Base-by-base conservation (phyloP, 208 protist species). In the Leishmania tropica region DNA sequence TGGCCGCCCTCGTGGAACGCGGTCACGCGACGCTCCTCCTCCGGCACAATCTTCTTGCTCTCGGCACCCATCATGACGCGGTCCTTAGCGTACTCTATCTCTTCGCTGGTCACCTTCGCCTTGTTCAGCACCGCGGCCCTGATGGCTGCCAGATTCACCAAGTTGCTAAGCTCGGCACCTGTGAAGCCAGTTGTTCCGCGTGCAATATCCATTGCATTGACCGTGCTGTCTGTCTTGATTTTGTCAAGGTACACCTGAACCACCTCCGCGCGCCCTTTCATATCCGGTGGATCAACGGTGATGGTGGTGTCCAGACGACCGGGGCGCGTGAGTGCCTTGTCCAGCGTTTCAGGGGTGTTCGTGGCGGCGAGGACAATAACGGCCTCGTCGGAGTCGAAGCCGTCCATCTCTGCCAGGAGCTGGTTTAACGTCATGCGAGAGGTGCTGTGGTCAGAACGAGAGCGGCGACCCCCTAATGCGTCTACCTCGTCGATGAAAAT, bases 401-500 rank as follows among this genome's bases (percentile, higher is more conserved):
- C 99, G 87, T 99, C 99, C 95, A 99, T 98, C 85, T 99, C 98
- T 31, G 97, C 91, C 19, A 99, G 86, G 62, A 99, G 95, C 91
- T 99, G 98, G 86, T 99, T 99, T 65, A 99, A 92, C 42, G 98
- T 99, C 96, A 98, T 98, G 35, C 94, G 91, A 7, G 92, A 95
- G 70, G 93, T 90, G 13, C 87, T 78, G 74, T 94, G 89, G 81
- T 98, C 95, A 31, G 64, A 81, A 47, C 88, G 68, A 54, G 88
- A 91, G 76, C 98, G 91, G 62, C 89, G 93, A 31, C 91, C 92
- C 21, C 98, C 99, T 15, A 99, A 88, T 0, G 98, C 97, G 86
- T 99, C 99, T 78, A 99, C 98, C 87, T 99, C 99, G 92, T 99
- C 99, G 65, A 99, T 99, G 85, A 99, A 99, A 67, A 99, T 99